phyloP scores from a whole-genome alignment of 495 filamentous ascomycete genomes.

The Penicillium tannophilum region DNA sequence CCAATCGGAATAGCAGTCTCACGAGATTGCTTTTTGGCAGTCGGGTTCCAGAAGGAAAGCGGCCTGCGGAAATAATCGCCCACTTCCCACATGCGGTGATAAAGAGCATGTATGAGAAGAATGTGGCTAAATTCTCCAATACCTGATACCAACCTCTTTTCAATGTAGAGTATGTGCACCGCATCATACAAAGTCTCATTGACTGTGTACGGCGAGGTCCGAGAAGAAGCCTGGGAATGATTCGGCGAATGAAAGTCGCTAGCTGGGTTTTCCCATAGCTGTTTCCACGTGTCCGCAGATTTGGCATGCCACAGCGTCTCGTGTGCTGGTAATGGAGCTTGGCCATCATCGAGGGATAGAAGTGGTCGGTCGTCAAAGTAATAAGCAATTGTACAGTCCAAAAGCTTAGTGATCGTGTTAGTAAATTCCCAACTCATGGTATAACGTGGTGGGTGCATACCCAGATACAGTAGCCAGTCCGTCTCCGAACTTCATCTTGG shows the following conservation, averaged over 20 bases:
- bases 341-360: constrained; percentile 45
- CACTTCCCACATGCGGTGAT: constrained; percentile 55
- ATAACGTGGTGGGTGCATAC: constrained; percentile 21
- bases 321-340: constrained; percentile 45
- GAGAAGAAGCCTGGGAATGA: neutral
- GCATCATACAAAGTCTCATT: constrained; percentile 47
- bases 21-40: constrained; percentile 46
- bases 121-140: constrained; percentile 52
- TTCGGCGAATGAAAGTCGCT: constrained; percentile 20
- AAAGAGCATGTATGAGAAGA: constrained; percentile 52
- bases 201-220: constrained; percentile 19
- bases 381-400: constrained; percentile 51
- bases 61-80: constrained; percentile 48
- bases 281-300: constrained; percentile 41
- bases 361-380: constrained; percentile 41
- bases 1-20: constrained; percentile 37
- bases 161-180: constrained; percentile 50
- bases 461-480: constrained; percentile 52
- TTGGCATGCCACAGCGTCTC: constrained; percentile 50
- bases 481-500: constrained; percentile 38
- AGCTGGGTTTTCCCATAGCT: constrained; percentile 27
- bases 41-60: constrained; percentile 52
- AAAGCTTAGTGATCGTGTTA: constrained; percentile 27
- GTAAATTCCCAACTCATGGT: neutral
- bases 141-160: constrained; percentile 45